phyloP scores from a whole-genome alignment of 768 basidiomycete species.

The Rhodotorula diobovata region DNA sequence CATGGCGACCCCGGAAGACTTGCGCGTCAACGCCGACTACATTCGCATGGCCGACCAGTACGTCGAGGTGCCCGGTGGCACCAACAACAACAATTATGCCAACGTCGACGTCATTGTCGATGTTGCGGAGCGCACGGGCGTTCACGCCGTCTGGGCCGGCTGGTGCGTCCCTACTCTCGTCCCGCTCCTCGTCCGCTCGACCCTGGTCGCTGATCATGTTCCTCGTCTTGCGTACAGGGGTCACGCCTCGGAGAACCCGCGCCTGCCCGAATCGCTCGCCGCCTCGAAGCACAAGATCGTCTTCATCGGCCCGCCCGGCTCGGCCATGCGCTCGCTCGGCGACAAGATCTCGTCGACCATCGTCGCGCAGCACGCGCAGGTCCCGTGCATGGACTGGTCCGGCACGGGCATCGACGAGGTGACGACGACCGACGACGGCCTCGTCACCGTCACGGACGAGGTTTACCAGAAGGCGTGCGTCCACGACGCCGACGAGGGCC shows the following conservation, averaged over 20 bases:
- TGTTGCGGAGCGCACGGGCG: conserved; percentile 91
- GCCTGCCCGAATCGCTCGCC: conserved; percentile 85
- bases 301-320: conserved; percentile 98
- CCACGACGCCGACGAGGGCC: conserved; percentile 76
- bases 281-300: conserved; percentile 93
- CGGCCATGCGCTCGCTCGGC: conserved; percentile 96
- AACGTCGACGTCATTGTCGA: conserved; percentile 99
- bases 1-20: conserved; percentile 90
- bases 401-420: conserved; percentile 91
- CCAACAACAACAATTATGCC: conserved; percentile 99
- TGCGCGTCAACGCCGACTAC: conserved; percentile 89
- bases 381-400: conserved; percentile 99
- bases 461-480: conserved; percentile 87
- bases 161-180: conserved; percentile 55
- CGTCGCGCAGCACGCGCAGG: conserved; percentile 91
- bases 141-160: conserved; percentile 99
- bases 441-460: conserved; percentile 86
- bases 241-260: conserved; percentile 97
- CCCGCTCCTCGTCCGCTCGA: not conserved
- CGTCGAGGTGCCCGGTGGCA: conserved; percentile 95
- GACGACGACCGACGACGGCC: conserved; percentile 73
- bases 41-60: conserved; percentile 99
- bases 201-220: not conserved
- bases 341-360: conserved; percentile 99
- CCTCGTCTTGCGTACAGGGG: conserved; percentile 52